These are phyloP conservation scores for Schizosaccharomyces versatilis DNA, from an alignment of 1,139 yeast genomes.

Conservation along the genomic window DNA sequence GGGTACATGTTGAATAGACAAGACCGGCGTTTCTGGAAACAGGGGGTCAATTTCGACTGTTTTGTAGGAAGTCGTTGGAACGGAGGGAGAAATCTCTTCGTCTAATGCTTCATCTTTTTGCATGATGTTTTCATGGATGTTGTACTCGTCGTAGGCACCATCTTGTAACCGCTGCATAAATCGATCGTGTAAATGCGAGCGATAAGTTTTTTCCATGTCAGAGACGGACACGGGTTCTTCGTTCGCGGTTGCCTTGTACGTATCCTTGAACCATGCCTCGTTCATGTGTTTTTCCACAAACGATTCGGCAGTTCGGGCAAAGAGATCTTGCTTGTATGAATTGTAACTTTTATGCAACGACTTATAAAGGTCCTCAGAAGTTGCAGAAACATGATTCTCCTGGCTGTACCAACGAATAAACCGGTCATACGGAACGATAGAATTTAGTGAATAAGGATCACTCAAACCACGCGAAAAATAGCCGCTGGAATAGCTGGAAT, in stretches of 20 bases:
- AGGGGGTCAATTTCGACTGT: neutral
- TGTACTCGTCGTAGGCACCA: neutral
- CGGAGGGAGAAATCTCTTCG: neutral
- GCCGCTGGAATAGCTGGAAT: neutral
- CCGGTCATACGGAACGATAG: conserved; percentile 7
- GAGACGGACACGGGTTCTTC: neutral
- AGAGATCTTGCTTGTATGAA: conserved; percentile 11
- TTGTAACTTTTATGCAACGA: conserved; percentile 10
- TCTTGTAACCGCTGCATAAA: neutral
- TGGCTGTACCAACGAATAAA: conserved; percentile 9
- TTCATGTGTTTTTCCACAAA: conserved; percentile 12
- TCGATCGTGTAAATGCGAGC: neutral
- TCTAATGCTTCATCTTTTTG: neutral
- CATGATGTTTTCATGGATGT: neutral
- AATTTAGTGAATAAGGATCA: conserved; percentile 8
- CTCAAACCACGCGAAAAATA: neutral
- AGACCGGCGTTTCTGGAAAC: neutral
- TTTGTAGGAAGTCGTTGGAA: neutral
- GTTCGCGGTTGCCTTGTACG: conserved; percentile 7
- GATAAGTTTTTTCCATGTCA: neutral
- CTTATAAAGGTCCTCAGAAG: neutral
- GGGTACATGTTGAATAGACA: neutral
- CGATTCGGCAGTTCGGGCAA: conserved; percentile 13
- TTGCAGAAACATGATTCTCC: conserved; percentile 1
- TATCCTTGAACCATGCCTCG: conserved; percentile 13